These are phyloP conservation scores for Saccharomyces uvarum DNA, from an alignment of 1,139 yeast species.

Conservation along the genomic window DNA sequence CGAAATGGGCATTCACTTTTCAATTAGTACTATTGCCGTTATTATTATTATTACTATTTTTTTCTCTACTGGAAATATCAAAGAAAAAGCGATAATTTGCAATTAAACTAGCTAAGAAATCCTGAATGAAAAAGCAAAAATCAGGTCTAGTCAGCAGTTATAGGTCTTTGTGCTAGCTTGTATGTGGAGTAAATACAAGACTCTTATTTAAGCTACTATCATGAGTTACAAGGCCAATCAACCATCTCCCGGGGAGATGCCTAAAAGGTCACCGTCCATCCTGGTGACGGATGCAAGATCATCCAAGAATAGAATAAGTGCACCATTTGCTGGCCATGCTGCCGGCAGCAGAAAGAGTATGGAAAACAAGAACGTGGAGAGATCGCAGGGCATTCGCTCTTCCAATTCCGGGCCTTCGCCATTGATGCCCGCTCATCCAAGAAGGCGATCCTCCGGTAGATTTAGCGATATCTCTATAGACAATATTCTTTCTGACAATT, in stretches of 20 bases:
- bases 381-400: not conserved
- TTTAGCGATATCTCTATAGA: constrained; percentile 69
- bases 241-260: constrained; percentile 11
- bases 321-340: constrained; percentile 68
- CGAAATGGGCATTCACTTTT: no score
- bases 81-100: not conserved
- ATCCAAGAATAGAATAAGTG: constrained; percentile 53
- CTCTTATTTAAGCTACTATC: constrained; percentile 9
- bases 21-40: not conserved
- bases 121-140: not conserved
- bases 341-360: constrained; percentile 6
- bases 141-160: not conserved
- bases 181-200: not conserved
- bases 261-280: constrained; percentile 74
- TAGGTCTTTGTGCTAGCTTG: not conserved
- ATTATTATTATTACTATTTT: not conserved
- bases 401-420: not conserved
- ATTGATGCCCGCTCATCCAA: not conserved
- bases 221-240: constrained; percentile 9
- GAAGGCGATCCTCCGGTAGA: constrained; percentile 16
- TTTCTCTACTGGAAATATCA: not conserved
- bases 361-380: not conserved
- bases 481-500: constrained; percentile 60
- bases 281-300: constrained; percentile 82
- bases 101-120: not conserved